Evolutionary conservation across 208 protist species (phyloP).

Genomic region (Novymonas esmeraldas): DNA sequence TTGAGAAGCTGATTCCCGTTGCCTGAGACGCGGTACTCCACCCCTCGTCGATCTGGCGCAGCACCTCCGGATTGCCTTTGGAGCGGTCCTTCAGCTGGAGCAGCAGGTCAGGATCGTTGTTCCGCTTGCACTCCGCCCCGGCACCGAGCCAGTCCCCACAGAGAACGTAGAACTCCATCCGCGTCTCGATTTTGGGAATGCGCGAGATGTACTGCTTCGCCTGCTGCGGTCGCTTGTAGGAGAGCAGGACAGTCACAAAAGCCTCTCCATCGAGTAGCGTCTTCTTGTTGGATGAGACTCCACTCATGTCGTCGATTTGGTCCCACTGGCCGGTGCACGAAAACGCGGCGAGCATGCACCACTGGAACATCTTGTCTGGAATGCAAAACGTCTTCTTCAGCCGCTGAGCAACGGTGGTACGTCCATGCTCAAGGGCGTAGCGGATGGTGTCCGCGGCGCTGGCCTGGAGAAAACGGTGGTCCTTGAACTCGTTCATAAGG

Average conservation of each 20-base stretch:
- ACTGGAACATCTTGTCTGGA: constrained; percentile 76
- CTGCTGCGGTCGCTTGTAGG: constrained; percentile 56
- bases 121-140: constrained; percentile 62
- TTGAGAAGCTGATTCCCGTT: constrained; percentile 42
- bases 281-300: constrained; percentile 35
- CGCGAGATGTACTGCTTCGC: constrained; percentile 75
- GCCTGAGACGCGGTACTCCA: constrained; percentile 62
- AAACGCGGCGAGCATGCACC: constrained; percentile 71
- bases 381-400: constrained; percentile 69
- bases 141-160: constrained; percentile 75
- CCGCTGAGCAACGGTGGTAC: constrained; percentile 38
- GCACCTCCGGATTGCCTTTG: constrained; percentile 54
- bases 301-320: constrained; percentile 67
- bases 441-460: constrained; percentile 66
- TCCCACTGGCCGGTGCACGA: constrained; percentile 67
- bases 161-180: constrained; percentile 86
- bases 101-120: constrained; percentile 63
- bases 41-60: constrained; percentile 70
- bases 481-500: constrained; percentile 64
- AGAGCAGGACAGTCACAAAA: constrained; percentile 61
- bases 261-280: constrained; percentile 52
- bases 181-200: constrained; percentile 60
- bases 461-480: constrained; percentile 75
- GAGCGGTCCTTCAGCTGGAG: constrained; percentile 67
- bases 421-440: constrained; percentile 63